A percentile compares a stretch with the other conserved stretches of the same genome.
Conservation (phyloP, 2,329 filamentous ascomycete species). For the Lojkania enalia region DNA sequence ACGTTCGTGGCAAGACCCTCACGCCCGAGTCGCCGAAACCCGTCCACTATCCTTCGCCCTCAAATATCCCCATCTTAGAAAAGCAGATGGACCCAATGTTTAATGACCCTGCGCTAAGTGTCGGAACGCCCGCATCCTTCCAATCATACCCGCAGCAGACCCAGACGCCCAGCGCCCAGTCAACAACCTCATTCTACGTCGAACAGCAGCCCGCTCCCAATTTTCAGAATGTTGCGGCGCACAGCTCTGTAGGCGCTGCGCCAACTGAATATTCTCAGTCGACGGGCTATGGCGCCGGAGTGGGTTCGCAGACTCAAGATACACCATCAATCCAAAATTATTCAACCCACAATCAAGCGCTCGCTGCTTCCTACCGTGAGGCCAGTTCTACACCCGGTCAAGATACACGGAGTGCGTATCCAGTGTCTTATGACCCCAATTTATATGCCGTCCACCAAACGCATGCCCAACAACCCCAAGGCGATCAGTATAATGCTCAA, state of each 20-base stretch:
- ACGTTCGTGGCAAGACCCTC: constrained; percentile 66
- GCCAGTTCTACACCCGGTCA: constrained; percentile 33
- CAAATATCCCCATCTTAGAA: constrained; percentile 70
- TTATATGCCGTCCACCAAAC: constrained; percentile 36
- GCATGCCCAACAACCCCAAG: constrained; percentile 35
- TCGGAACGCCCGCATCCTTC: constrained; percentile 41
- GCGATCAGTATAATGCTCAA: constrained; percentile 31
- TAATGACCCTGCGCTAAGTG: constrained; percentile 67
- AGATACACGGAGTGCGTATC: constrained; percentile 36
- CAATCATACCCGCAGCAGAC: constrained; percentile 38
- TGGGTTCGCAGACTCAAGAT: constrained; percentile 40
- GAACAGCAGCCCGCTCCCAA: constrained; percentile 22
- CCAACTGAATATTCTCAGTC: constrained; percentile 28
- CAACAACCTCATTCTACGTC: constrained; percentile 37
- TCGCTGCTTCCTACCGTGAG: constrained; percentile 41
- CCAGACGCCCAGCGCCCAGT: constrained; percentile 34
- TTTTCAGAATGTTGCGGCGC: constrained; percentile 26
- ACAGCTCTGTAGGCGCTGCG: constrained; percentile 27
- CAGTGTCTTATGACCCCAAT: constrained; percentile 39
- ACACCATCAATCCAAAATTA: constrained; percentile 45
- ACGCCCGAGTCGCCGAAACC: constrained; percentile 73
- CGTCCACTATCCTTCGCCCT: constrained; percentile 67
- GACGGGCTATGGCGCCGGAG: constrained; percentile 30
- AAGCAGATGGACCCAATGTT: constrained; percentile 73
- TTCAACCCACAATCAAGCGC: constrained; percentile 35